phyloP scores from a whole-genome alignment of 139 green algal genomes.

The Nannochloris sp. region DNA sequence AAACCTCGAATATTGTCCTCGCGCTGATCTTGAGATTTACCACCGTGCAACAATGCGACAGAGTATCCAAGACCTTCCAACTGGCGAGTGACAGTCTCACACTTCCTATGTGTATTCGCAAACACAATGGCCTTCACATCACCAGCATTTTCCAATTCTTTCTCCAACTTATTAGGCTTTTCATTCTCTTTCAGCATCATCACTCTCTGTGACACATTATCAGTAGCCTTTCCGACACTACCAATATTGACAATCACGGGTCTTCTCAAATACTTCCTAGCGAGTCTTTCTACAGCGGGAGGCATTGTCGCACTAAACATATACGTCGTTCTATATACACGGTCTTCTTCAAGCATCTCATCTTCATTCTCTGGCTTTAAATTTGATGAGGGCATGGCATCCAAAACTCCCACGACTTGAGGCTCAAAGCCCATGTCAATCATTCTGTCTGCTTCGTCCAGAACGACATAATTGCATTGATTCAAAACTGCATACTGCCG shows the following conservation, averaged over 20 bases:
- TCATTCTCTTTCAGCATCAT: slow-evolving; percentile 71
- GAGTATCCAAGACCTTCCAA: slow-evolving; percentile 59
- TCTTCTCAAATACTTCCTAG: slow-evolving; percentile 73
- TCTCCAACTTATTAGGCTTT: slow-evolving; percentile 54
- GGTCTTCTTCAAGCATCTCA: slow-evolving; percentile 40
- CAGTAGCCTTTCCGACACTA: slow-evolving; percentile 66
- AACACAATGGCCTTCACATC: slow-evolving; percentile 89
- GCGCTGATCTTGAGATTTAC: slow-evolving; percentile 84
- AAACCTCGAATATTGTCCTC: slow-evolving; percentile 80
- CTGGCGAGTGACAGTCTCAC: slow-evolving; percentile 69
- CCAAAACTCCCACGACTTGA: slow-evolving; percentile 82
- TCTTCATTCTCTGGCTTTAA: slow-evolving; percentile 87
- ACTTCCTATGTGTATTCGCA: slow-evolving; percentile 87
- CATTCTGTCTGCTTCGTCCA: slow-evolving; percentile 98
- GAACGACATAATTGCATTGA: slow-evolving; percentile 99
- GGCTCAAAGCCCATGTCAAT: slow-evolving; percentile 99
- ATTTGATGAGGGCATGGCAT: slow-evolving; percentile 83
- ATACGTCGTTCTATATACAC: slow-evolving; percentile 93
- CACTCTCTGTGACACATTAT: slow-evolving; percentile 86
- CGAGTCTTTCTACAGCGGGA: slow-evolving; percentile 78
- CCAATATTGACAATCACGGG: slow-evolving; percentile 88
- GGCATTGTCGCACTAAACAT: slow-evolving; percentile 99
- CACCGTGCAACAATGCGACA: slow-evolving; percentile 81
- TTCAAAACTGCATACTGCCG: slow-evolving; percentile 90
- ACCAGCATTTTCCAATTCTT: slow-evolving; percentile 34